Evolutionary conservation across 1,284 basidiomycete genomes (phyloP), one percentile per base, ranked within the genome.

Genomic region (Fomes fomentarius): DNA sequence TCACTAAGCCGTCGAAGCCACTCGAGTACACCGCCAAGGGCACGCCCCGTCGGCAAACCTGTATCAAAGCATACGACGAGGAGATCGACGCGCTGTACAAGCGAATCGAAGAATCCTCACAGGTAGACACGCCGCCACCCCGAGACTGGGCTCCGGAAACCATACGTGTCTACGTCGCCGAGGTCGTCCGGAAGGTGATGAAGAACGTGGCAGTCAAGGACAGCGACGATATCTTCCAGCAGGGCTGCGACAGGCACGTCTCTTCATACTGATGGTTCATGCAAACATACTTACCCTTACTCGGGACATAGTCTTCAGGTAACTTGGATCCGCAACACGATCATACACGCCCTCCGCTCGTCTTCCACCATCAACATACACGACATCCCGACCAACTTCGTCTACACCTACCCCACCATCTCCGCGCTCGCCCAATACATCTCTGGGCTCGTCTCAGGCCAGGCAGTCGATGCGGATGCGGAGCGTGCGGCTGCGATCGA

Each of bases 231-330:
- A 37, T 60, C 31, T 77, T 76, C 58, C 65, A 66, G 43, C 56
- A 67, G 30, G 73, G 74, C 15, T 70, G 70, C 42, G 74, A 76
- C 51, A 75, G 74, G 71, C 70, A 15, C 9, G 50, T 34, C 19
- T 4, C 14, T 6, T 5, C 5, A 7, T 21, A 21, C 1, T 34
- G 3, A 1, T 22, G 1, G 28, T 19, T 14, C n/a, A 8, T n/a
- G n/a, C n/a, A 24, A 21, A 52, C 38, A 26, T 24, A 5, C 5
- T 5, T 10, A 40, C 10, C n/a, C 30, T 26, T 25, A 52, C 24
- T 28, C 2, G 2, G 6, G 4, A 14, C 17, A n/a, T 44, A 73
- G 72, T 58, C 53, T 75, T 39, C 67, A 71, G 50, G 70, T 72
- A 9, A 71, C 68, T 0, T 73, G 69, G 66, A 72, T 75, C 40